Evolutionary conservation across 2,329 filamentous ascomycete genomes (phyloP), one percentile per base, ranked within the genome.

Genomic region (Camptophora hylomeconis): DNA sequence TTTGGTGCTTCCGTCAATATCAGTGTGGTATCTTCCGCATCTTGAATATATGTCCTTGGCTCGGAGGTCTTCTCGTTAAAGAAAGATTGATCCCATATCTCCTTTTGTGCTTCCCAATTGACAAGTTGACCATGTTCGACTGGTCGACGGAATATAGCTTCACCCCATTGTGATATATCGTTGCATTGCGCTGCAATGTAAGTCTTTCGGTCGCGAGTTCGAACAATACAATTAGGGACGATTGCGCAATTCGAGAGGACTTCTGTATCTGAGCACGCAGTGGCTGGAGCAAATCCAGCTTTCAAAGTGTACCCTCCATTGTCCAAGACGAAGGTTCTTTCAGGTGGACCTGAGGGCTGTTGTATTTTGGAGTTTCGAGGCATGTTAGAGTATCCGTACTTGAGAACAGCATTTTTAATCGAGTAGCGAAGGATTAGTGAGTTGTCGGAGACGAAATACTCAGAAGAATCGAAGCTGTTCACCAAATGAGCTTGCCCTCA

Each of bases 41-140:
- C 76, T 28, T 49, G 50, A 17, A 45, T 40, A 28, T 45, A 49
- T 45, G 49, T 45, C 57, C 41, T 56, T 45, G 63, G 68, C 42
- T 74, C 58, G 16, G 66, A 63, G n/a, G 72, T 72, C 41, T 71
- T 71, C 33, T 68, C 61, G 41, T 79, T 74, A 44, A 92, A 76
- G 47, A 95, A 80, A 36, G 86, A 76, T 43, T 77, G 73, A 47
- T 94, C 84, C 89, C 89, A 98, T 28, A 98, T 82, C 48, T 89
- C 86, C 55, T 82, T 87, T 59, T 98, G 73, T 1, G 80, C 77
- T 54, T 98, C 89, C 89, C 89, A 98, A 49, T 87, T 94, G 37
- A 95, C 86, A 27, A 95, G 66, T 49, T 81, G 95, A 5, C 89
- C 89, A 54, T 86, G 92, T 54, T 98, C 89, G 1, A 95, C 80